Evolutionary conservation across 2,329 filamentous ascomycete genomes (phyloP).

Genomic region (Nemania sp.): DNA sequence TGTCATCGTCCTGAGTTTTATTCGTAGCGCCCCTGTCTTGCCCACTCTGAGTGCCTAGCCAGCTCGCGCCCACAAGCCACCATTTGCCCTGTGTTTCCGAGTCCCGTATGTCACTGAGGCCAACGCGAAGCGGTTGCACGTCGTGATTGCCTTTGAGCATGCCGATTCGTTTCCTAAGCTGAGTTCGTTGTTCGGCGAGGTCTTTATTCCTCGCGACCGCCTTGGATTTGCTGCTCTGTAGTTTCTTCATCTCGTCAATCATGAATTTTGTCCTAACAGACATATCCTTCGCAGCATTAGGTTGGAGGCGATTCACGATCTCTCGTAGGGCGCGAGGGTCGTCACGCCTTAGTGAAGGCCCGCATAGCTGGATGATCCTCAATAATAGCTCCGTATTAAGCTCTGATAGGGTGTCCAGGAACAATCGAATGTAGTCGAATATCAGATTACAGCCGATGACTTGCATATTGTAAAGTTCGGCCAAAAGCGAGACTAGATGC

Average conservation of each 20-base stretch:
- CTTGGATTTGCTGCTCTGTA: slow-evolving; percentile 94
- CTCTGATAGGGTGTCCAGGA: slow-evolving; percentile 81
- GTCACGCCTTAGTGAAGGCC: slow-evolving; percentile 85
- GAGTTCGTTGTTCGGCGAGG: slow-evolving; percentile 83
- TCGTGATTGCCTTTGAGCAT: slow-evolving; percentile 72
- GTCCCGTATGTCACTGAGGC: slow-evolving; percentile 83
- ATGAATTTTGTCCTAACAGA: slow-evolving; percentile 95
- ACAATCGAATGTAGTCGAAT: slow-evolving; percentile 89
- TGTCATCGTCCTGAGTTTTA: slow-evolving; percentile 42
- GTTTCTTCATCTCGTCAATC: slow-evolving; percentile 93
- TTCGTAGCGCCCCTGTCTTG: slow-evolving; percentile 11
- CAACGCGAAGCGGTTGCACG: slow-evolving; percentile 81
- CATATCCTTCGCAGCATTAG: slow-evolving; percentile 76
- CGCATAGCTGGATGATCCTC: slow-evolving; percentile 83
- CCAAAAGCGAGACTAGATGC: slow-evolving; percentile 82
- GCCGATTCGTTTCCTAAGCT: slow-evolving; percentile 90
- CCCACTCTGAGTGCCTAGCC: slow-evolving; percentile 62
- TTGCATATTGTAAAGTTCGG: slow-evolving; percentile 92
- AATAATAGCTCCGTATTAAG: slow-evolving; percentile 89
- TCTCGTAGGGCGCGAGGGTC: slow-evolving; percentile 90
- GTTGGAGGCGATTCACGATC: slow-evolving; percentile 83
- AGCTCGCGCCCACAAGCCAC: slow-evolving; percentile 99
- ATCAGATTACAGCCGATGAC: slow-evolving; percentile 84
- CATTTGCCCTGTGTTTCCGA: slow-evolving; percentile 92
- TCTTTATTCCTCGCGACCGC: slow-evolving; percentile 76